These are phyloP conservation scores for Lasiodiplodia hormozganensis DNA, from an alignment of 2,329 filamentous ascomycete genomes.

Conservation along the genomic window DNA sequence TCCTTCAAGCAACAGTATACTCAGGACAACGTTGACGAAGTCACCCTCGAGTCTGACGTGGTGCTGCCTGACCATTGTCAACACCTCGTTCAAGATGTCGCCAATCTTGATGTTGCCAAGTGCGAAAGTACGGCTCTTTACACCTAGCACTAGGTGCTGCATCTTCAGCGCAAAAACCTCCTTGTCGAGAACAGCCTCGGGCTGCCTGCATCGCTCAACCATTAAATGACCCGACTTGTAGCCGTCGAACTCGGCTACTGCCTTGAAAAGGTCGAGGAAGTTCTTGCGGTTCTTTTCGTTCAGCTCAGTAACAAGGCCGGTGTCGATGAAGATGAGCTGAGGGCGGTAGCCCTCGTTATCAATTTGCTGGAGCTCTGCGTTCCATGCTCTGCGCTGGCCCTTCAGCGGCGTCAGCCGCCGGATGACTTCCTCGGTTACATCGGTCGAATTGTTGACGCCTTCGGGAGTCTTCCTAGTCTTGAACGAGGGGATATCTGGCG, in stretches of 20 bases:
- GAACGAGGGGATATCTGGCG: slow-evolving; percentile 65
- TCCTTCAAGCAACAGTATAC: slow-evolving; percentile 89
- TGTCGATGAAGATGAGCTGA: slow-evolving; percentile 97
- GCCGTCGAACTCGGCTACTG: slow-evolving; percentile 94
- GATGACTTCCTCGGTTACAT: slow-evolving; percentile 88
- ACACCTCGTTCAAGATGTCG: slow-evolving; percentile 88
- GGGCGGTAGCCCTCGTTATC: slow-evolving; percentile 89
- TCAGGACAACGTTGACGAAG: slow-evolving; percentile 97
- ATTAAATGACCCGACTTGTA: slow-evolving; percentile 95
- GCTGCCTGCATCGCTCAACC: slow-evolving; percentile 93
- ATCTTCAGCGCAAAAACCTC: slow-evolving; percentile 95
- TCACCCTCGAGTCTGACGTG: slow-evolving; percentile 96
- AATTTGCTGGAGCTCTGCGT: slow-evolving; percentile 74
- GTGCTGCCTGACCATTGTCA: slow-evolving; percentile 88
- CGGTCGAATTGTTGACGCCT: slow-evolving; percentile 59
- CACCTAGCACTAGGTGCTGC: slow-evolving; percentile 91
- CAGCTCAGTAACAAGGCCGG: slow-evolving; percentile 91
- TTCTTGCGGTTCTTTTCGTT: slow-evolving; percentile 86
- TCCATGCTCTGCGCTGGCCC: slow-evolving; percentile 74
- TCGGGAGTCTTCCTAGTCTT: slow-evolving; percentile 43
- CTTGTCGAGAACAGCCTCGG: slow-evolving; percentile 83
- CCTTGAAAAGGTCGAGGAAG: slow-evolving; percentile 94
- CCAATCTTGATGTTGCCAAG: slow-evolving; percentile 95
- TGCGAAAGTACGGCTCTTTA: slow-evolving; percentile 90
- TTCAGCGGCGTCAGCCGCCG: slow-evolving; percentile 77